Conservation (phyloP, 139 green algal genomes). For the Chlamydomonas urium region DNA sequence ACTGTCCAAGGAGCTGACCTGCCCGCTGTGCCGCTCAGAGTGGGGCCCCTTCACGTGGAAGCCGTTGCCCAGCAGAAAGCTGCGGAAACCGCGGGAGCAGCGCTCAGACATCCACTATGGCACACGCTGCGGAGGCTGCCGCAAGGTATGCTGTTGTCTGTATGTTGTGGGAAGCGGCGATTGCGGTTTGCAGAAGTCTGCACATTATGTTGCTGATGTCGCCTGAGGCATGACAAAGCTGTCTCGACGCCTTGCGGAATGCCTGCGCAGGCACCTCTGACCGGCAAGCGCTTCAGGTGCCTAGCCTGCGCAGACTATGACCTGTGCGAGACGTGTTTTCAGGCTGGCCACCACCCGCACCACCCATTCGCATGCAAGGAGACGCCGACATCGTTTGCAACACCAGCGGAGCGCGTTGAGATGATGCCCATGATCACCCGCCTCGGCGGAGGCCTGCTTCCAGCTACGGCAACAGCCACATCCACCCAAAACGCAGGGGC, state of each 20-base stretch:
- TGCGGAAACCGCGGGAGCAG: slow-evolving; percentile 6
- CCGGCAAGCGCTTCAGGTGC: slow-evolving; percentile 44
- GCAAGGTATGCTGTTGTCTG: slow-evolving; percentile 22
- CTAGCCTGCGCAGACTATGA: slow-evolving; percentile 43
- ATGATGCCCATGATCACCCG: slow-evolving; percentile 23
- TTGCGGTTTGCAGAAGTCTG: no score
- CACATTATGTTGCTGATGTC: no score
- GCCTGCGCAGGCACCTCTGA: slow-evolving; percentile 28
- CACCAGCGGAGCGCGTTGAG: slow-evolving; percentile 15
- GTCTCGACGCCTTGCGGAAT: no score
- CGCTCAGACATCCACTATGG: slow-evolving; percentile 22
- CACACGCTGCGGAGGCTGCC: slow-evolving; percentile 34
- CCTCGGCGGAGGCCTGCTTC: background rate
- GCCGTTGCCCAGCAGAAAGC: slow-evolving; percentile 26
- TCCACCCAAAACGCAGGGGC: background rate
- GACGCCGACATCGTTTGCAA: slow-evolving; percentile 25
- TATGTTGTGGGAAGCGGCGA: no score
- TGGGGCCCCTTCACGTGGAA: slow-evolving; percentile 62
- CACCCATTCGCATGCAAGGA: slow-evolving; percentile 38
- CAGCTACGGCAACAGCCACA: background rate
- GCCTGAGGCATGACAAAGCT: no score
- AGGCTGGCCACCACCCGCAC: slow-evolving; percentile 32
- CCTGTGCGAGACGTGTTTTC: slow-evolving; percentile 51
- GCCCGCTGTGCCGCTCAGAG: slow-evolving; percentile 52
- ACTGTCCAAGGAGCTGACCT: slow-evolving; percentile 48